phyloP scores from a whole-genome alignment of 2,329 filamentous ascomycete genomes.

The Fusarium albosuccineum region DNA sequence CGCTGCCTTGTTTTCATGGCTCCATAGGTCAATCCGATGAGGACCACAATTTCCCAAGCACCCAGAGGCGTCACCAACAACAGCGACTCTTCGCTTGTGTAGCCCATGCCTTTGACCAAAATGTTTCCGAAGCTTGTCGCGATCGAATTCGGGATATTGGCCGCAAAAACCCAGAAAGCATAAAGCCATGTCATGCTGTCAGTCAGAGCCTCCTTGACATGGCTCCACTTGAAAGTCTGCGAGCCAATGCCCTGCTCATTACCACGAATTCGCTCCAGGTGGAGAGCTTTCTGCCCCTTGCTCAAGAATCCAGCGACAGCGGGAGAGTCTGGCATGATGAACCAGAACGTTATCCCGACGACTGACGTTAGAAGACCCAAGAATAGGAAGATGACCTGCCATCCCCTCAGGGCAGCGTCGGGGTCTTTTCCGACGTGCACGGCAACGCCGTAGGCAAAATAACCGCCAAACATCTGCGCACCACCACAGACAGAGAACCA shows the following conservation, averaged over 20 bases:
- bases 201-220: constrained; percentile 31
- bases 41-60: constrained; percentile 32
- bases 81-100: constrained; percentile 22
- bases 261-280: constrained; percentile 26
- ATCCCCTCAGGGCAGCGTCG: constrained; percentile 14
- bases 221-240: constrained; percentile 35
- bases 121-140: constrained; percentile 36
- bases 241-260: constrained; percentile 36
- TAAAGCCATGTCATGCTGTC: constrained; percentile 40
- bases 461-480: constrained; percentile 41
- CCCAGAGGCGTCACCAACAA: constrained; percentile 32
- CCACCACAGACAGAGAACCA: constrained; percentile 39
- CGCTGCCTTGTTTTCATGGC: constrained; percentile 33
- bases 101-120: constrained; percentile 34
- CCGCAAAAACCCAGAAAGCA: constrained; percentile 39
- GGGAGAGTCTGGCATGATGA: constrained; percentile 33
- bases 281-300: constrained; percentile 21
- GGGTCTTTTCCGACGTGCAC: constrained; percentile 34
- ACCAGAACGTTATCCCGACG: constrained; percentile 28
- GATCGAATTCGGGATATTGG: constrained; percentile 37
- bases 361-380: constrained; percentile 20
- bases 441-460: constrained; percentile 39
- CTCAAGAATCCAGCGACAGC: constrained; percentile 21
- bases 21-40: constrained; percentile 28
- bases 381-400: constrained; percentile 35